A percentile compares a stretch with the other conserved stretches of the same genome.
Evolutionary conservation across 306 rosid species (phyloP).

Genomic region (Glycine tomentella): DNA sequence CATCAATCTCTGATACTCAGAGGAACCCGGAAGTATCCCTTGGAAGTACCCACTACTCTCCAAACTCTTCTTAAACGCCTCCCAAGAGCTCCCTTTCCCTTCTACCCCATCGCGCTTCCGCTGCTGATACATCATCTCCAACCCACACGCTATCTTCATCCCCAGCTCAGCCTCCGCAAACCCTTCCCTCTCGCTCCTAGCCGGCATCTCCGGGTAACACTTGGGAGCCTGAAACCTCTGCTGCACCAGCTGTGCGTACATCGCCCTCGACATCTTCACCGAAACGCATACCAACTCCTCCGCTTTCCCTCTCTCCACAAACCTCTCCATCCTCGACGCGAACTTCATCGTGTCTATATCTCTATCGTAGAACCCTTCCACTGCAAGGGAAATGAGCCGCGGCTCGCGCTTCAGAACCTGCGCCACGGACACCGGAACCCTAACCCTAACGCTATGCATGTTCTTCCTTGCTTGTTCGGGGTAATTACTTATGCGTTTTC

Average conservation of each 20-base stretch:
- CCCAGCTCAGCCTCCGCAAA: slow-evolving; percentile 82
- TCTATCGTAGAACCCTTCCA: slow-evolving; percentile 90
- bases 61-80: slow-evolving; percentile 72
- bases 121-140: slow-evolving; percentile 95
- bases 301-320: slow-evolving; percentile 53
- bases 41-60: slow-evolving; percentile 79
- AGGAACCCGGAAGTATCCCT: slow-evolving; percentile 82
- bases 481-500: slow-evolving; percentile 67
- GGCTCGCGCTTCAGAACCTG: slow-evolving; percentile 76
- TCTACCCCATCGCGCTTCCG: slow-evolving; percentile 69
- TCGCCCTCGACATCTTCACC: slow-evolving; percentile 90
- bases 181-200: slow-evolving; percentile 44
- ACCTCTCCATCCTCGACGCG: slow-evolving; percentile 82
- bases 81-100: slow-evolving; percentile 82
- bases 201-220: slow-evolving; percentile 71
- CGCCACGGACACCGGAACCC: slow-evolving; percentile 83
- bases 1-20: slow-evolving; percentile 77
- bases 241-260: slow-evolving; percentile 91
- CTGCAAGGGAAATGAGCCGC: slow-evolving; percentile 73
- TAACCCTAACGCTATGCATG: slow-evolving; percentile 70
- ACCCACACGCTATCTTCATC: slow-evolving; percentile 90
- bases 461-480: slow-evolving; percentile 69
- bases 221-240: slow-evolving; percentile 88
- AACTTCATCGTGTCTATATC: slow-evolving; percentile 84
- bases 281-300: slow-evolving; percentile 69